phyloP scores from a whole-genome alignment of 495 filamentous ascomycete genomes.

The Trichocladium antarcticum region DNA sequence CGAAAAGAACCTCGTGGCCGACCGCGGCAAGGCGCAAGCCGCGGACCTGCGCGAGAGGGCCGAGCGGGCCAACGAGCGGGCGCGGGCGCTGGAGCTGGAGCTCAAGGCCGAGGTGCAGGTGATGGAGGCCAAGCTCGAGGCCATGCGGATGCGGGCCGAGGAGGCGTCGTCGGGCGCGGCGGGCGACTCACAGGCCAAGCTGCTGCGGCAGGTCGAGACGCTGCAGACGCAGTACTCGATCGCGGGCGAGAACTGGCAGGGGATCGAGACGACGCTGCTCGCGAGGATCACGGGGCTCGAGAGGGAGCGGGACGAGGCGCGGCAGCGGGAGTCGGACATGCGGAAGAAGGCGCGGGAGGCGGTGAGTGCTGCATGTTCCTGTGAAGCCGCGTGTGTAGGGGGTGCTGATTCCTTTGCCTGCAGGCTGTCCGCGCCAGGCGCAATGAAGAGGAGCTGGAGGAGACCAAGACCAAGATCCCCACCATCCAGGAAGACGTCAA shows the following conservation, averaged over 20 bases:
- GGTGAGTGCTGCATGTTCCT: slow-evolving; percentile 38
- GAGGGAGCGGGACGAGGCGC: slow-evolving; percentile 76
- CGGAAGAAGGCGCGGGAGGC: slow-evolving; percentile 76
- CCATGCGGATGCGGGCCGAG: slow-evolving; percentile 72
- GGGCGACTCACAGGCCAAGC: slow-evolving; percentile 78
- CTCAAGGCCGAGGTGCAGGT: slow-evolving; percentile 70
- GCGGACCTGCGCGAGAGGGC: slow-evolving; percentile 57
- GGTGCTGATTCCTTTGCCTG: slow-evolving; percentile 7
- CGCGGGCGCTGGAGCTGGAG: slow-evolving; percentile 60
- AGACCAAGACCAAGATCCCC: slow-evolving; percentile 50
- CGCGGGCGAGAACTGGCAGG: slow-evolving; percentile 95
- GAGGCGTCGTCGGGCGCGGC: slow-evolving; percentile 74
- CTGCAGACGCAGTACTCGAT: slow-evolving; percentile 90
- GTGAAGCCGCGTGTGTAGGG: background rate
- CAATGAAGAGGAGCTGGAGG: slow-evolving; percentile 75
- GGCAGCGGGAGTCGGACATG: slow-evolving; percentile 73
- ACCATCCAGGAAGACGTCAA: slow-evolving; percentile 45
- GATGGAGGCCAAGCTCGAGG: slow-evolving; percentile 84
- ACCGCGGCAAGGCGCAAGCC: slow-evolving; percentile 58
- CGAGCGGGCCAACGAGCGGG: slow-evolving; percentile 63
- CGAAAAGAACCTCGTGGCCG: slow-evolving; percentile 64
- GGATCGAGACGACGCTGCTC: slow-evolving; percentile 74
- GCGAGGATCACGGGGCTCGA: slow-evolving; percentile 65
- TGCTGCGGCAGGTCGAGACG: slow-evolving; percentile 89
- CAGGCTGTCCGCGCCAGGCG: slow-evolving; percentile 65